Percentiles rank a stretch among this genome's conserved stretches.
phyloP scores from a whole-genome alignment of 768 basidiomycete species.

The Leucocoprinus leucothites region DNA sequence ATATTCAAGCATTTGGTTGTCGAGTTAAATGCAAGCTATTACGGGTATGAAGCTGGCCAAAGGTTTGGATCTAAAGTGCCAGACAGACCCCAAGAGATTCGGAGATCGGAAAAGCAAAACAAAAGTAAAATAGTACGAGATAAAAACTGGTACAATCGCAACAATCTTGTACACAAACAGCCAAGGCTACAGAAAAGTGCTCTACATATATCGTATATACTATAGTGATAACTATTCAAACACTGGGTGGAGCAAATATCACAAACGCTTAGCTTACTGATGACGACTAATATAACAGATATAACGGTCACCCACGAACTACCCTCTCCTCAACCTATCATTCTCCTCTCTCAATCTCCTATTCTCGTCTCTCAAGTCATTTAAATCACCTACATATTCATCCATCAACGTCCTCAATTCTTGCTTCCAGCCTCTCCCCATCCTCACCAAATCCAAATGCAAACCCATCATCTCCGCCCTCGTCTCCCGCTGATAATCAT shows the following conservation, averaged over 20 bases:
- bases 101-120: too few species aligned
- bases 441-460: conserved; percentile 68
- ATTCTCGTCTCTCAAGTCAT: conserved; percentile 65
- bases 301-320: conserved; percentile 5
- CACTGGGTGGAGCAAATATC: too few species aligned
- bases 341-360: conserved; percentile 64
- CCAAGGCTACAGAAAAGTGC: not conserved
- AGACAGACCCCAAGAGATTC: too few species aligned
- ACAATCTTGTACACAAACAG: not conserved
- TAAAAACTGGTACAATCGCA: too few species aligned
- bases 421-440: conserved; percentile 66
- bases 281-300: not conserved
- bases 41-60: too few species aligned
- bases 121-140: too few species aligned
- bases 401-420: conserved; percentile 63
- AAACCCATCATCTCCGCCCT: conserved; percentile 71
- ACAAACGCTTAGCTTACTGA: too few species aligned
- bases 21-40: too few species aligned
- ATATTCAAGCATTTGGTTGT: too few species aligned
- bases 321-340: conserved; percentile 48
- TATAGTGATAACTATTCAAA: too few species aligned
- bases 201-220: not conserved
- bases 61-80: too few species aligned
- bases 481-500: conserved; percentile 68
- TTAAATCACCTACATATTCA: conserved; percentile 58